These are phyloP conservation scores for Fusarium nodosum DNA, from an alignment of 2,329 filamentous ascomycete genomes.

Conservation along the genomic window DNA sequence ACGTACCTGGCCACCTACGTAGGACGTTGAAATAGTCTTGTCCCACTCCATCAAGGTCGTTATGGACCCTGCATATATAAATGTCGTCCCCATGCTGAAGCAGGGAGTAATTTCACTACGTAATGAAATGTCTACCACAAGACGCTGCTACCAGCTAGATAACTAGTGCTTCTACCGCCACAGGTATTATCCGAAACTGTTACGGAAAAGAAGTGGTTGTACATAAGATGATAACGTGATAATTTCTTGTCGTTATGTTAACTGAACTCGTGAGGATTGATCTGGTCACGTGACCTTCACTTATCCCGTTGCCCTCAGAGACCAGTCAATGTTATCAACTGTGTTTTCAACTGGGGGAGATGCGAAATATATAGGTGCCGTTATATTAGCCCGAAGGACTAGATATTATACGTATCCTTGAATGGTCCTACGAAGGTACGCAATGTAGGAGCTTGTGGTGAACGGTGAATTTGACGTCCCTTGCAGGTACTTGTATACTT, in stretches of 20 bases:
- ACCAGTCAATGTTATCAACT: no score
- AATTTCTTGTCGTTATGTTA: neutral
- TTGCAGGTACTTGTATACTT: no score
- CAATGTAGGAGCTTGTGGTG: no score
- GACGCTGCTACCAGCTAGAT: neutral
- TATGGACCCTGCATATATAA: slow-evolving; percentile 9
- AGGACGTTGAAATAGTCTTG: neutral
- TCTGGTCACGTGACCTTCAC: no score
- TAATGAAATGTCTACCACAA: neutral
- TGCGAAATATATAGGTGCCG: no score
- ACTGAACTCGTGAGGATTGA: no score
- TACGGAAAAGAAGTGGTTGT: neutral
- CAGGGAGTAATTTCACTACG: neutral
- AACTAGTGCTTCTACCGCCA: neutral
- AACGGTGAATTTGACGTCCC: no score
- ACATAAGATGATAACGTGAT: neutral
- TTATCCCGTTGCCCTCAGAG: no score
- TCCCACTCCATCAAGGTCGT: neutral
- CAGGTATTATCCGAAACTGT: neutral
- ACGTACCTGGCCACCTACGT: neutral
- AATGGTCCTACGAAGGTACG: no score
- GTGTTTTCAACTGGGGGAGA: no score
- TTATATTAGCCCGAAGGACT: no score
- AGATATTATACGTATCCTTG: no score
- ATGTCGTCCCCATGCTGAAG: neutral